These are phyloP conservation scores for Skeletonema tropicum DNA, from an alignment of 108 stramenopile species.

Conservation along the genomic window DNA sequence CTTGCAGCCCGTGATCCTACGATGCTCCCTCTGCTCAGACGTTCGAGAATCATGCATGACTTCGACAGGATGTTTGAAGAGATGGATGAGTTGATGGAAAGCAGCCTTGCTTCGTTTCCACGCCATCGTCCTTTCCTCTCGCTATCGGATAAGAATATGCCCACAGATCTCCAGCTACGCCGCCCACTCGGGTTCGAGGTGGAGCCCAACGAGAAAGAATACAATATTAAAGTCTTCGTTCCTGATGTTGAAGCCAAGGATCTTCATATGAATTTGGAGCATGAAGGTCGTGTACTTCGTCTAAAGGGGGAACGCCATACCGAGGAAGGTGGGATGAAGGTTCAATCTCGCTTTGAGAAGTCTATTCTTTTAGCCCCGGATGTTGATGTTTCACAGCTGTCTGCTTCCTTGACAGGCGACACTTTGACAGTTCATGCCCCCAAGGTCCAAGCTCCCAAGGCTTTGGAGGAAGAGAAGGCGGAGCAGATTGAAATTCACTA, in stretches of 20 bases:
- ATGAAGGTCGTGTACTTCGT: constrained; percentile 41
- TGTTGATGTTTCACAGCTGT: constrained; percentile 25
- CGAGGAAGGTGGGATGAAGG: constrained; percentile 36
- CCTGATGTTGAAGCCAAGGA: constrained; percentile 43
- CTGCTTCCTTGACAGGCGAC: constrained; percentile 24
- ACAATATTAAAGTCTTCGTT: constrained; percentile 31
- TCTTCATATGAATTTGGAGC: constrained; percentile 37
- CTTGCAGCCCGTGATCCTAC: background rate
- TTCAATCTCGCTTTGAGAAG: constrained; percentile 42
- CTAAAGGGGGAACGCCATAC: constrained; percentile 36
- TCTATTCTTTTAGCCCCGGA: constrained; percentile 32
- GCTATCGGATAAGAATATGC: constrained; percentile 5
- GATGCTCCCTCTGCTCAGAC: background rate
- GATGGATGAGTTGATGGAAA: constrained; percentile 32
- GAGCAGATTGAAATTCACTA: constrained; percentile 35
- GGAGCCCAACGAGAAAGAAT: constrained; percentile 30
- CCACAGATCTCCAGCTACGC: constrained; percentile 6
- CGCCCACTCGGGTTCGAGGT: constrained; percentile 38
- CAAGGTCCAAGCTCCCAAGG: constrained; percentile 19
- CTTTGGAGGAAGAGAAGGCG: constrained; percentile 9
- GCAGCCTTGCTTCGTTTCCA: constrained; percentile 15
- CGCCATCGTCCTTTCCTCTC: constrained; percentile 21
- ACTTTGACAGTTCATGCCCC: constrained; percentile 38
- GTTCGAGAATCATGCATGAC: constrained; percentile 5
- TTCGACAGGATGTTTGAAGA: constrained; percentile 40